Conservation (phyloP, 306 rosid species). For the Nissolia schottii region DNA sequence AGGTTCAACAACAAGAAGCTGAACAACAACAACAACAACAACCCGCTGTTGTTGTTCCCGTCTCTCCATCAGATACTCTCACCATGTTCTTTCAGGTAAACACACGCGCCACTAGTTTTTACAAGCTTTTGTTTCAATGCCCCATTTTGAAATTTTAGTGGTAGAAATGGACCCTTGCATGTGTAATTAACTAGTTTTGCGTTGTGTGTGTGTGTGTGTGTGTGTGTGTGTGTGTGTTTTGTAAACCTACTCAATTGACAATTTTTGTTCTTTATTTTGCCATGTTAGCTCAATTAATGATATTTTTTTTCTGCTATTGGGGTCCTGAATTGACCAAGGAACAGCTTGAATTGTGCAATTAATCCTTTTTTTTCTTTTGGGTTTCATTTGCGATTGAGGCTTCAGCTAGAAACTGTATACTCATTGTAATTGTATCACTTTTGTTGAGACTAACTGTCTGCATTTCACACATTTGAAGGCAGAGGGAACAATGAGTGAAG, state of each 20-base stretch:
- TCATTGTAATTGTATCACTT: neutral
- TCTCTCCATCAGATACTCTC: conserved; percentile 77
- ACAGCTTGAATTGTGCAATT: neutral
- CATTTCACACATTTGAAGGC: conserved; percentile 51
- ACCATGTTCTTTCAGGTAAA: conserved; percentile 89
- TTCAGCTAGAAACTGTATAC: neutral
- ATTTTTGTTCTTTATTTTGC: neutral
- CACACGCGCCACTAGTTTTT: neutral
- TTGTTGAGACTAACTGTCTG: conserved; percentile 10
- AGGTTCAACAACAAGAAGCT: conserved; percentile 13
- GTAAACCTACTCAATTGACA: neutral
- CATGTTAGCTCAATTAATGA: neutral
- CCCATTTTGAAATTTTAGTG: neutral
- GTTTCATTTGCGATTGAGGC: neutral
- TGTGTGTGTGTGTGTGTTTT: too few relatives aligned
- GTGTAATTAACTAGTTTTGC: neutral
- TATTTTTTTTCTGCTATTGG: neutral
- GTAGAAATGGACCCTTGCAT: neutral
- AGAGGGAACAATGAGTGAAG: conserved; percentile 73
- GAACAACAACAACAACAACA: conserved; percentile 35
- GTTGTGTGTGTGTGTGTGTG: neutral
- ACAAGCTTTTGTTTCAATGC: neutral
- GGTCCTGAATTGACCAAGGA: neutral
- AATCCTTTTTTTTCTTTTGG: neutral
- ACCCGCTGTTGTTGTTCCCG: conserved; percentile 66